Evolutionary conservation across 345 rosid genomes (phyloP), one percentile per base, ranked within the genome.

Genomic region (Limnanthes douglasii): DNA sequence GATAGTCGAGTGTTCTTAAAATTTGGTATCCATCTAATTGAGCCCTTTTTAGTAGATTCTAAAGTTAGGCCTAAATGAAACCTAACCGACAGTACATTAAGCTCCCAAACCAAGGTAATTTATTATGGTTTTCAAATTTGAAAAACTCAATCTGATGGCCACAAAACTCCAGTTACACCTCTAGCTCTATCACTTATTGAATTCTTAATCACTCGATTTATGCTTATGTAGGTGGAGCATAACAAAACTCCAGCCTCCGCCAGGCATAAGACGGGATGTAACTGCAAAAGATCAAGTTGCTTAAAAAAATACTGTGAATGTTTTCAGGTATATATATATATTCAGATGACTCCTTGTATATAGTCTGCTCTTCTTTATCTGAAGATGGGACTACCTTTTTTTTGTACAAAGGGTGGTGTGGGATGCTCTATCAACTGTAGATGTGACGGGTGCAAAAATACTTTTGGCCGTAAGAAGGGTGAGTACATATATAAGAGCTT

Each of bases 211-310:
- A 37, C 38, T 12, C 19, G 13, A 18, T 11, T 30, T 52, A 39
- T 39, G 13, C 24, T 52, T 18, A 10, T 48, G 46, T 49, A 70
- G 84, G 78, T 57, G 15, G 88, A 66, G 54, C 32, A 27, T 28
- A 66, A 21, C 51, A 66, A 65, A 51, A 70, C 95, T 51, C 90
- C 86, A 13, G 76, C 62, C 27, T 72, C 86, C 51, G 83, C 80
- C 34, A 68, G 84, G 58, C 95, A 83, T 47, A 68, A 52, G 39
- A 68, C 68, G 54, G 95, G 95, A 59, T 83, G 95, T 72, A 78
- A 72, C 60, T 83, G 95, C 53, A 75, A 30, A 53, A 78, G 53
- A 53, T 83, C 92, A 42, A 62, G 68, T 31, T 83, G 95, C 66
- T 57, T 61, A 34, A 74, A 82, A 69, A 77, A 57, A 59, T 82